These are phyloP conservation scores for Cyathus striatus DNA, from an alignment of 768 basidiomycete species.

Conservation along the genomic window DNA sequence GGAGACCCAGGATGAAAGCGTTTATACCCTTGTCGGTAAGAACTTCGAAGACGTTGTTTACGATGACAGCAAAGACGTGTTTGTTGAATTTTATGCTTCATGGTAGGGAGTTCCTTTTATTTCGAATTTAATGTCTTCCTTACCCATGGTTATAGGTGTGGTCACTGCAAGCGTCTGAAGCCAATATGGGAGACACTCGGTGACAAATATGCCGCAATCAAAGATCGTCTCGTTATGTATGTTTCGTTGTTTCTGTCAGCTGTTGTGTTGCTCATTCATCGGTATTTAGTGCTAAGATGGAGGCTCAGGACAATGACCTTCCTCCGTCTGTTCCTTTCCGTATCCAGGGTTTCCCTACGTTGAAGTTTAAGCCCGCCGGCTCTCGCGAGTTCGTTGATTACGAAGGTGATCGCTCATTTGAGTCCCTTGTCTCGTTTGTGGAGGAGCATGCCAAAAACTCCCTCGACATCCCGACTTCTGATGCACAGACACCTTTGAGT, in stretches of 20 bases:
- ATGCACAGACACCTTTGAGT: slow-evolving; percentile 29
- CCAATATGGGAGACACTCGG: slow-evolving; percentile 91
- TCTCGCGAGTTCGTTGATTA: slow-evolving; percentile 85
- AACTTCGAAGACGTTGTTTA: slow-evolving; percentile 84
- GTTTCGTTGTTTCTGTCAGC: slow-evolving; percentile 11
- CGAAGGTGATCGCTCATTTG: slow-evolving; percentile 86
- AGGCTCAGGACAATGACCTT: slow-evolving; percentile 94
- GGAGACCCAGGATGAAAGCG: slow-evolving; percentile 74
- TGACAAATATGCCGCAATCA: slow-evolving; percentile 72
- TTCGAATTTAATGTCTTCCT: not conserved
- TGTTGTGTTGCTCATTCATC: too few relatives aligned
- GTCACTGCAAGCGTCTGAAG: slow-evolving; percentile 95
- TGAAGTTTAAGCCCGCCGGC: slow-evolving; percentile 96
- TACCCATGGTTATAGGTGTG: slow-evolving; percentile 51
- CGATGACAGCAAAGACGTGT: slow-evolving; percentile 89
- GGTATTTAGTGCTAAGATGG: slow-evolving; percentile 84
- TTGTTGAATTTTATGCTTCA: slow-evolving; percentile 94
- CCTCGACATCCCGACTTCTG: slow-evolving; percentile 36
- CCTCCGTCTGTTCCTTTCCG: slow-evolving; percentile 87
- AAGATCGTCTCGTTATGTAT: slow-evolving; percentile 77
- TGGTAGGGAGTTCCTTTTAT: slow-evolving; percentile 59
- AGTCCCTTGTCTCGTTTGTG: slow-evolving; percentile 79
- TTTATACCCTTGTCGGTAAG: slow-evolving; percentile 81
- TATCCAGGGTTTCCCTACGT: slow-evolving; percentile 84
- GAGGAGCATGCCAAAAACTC: slow-evolving; percentile 78